phyloP scores from a whole-genome alignment of 176 grass and related monocot genomes.

The Tillandsia leiboldiana region DNA sequence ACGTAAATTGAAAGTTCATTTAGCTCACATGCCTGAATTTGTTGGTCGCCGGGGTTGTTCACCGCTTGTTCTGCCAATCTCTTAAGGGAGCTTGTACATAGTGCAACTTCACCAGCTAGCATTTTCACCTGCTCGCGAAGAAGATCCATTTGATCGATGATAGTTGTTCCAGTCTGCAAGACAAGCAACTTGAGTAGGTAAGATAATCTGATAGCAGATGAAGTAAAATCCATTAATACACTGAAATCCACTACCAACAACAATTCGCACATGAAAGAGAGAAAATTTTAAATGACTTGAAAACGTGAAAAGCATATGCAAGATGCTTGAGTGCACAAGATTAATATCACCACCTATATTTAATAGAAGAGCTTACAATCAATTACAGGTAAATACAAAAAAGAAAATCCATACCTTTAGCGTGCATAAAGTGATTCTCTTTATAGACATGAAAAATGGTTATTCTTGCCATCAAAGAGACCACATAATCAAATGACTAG shows the following conservation, averaged over 20 bases:
- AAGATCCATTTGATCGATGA: constrained; percentile 99
- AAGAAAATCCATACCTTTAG: neutral
- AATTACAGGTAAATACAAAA: neutral
- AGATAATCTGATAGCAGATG: neutral
- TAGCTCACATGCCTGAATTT: constrained; percentile 40
- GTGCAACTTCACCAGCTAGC: constrained; percentile 80
- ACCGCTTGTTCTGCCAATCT: constrained; percentile 65
- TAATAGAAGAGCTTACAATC: neutral
- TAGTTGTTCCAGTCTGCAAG: constrained; percentile 78
- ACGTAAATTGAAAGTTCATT: neutral
- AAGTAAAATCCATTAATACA: neutral
- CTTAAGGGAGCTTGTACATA: constrained; percentile 94
- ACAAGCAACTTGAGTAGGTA: constrained; percentile 9
- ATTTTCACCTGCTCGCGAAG: constrained; percentile 94
- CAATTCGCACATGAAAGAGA: neutral
- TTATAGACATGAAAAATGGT: neutral
- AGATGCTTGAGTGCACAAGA: neutral
- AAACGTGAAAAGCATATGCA: neutral
- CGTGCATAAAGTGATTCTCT: neutral
- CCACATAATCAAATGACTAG: no score
- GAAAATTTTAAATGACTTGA: neutral
- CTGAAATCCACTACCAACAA: neutral
- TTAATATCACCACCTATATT: neutral
- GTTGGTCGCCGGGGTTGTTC: constrained; percentile 49
- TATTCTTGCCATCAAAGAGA: neutral